phyloP scores from a whole-genome alignment of 2,329 filamentous ascomycete species.

The Fusarium sambucinum region DNA sequence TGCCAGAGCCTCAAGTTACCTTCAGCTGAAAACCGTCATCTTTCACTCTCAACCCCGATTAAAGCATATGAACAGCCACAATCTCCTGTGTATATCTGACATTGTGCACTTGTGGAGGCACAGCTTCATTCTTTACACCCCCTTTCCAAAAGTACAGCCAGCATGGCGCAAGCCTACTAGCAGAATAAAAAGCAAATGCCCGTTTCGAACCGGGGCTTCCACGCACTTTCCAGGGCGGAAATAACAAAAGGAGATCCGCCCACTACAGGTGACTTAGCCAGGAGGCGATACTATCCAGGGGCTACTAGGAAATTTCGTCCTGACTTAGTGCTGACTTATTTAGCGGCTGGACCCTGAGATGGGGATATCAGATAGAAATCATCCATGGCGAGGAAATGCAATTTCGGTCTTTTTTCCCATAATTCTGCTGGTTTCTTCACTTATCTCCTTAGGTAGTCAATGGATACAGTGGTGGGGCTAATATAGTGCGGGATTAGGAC shows the following conservation, averaged over 20 bases:
- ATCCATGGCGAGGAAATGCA: background rate
- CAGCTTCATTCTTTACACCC: constrained; percentile 9
- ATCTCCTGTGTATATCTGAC: constrained; percentile 2
- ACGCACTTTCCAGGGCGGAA: background rate
- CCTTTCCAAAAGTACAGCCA: constrained; percentile 1
- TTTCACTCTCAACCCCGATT: constrained; percentile 29
- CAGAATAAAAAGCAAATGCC: constrained; percentile 2
- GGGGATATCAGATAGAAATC: background rate
- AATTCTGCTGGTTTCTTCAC: background rate
- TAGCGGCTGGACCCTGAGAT: constrained; percentile 5
- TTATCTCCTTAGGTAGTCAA: background rate
- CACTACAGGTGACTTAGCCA: constrained; percentile 7
- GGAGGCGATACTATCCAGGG: background rate
- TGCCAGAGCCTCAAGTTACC: background rate
- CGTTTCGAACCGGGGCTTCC: constrained; percentile 16
- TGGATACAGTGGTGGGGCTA: background rate
- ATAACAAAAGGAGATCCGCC: background rate
- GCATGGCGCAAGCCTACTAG: constrained; percentile 9
- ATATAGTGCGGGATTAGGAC: background rate
- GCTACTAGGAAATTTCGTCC: background rate
- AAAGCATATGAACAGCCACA: constrained; percentile 16
- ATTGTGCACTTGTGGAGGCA: constrained; percentile 2
- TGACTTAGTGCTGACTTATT: background rate
- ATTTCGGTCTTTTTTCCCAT: constrained; percentile 1
- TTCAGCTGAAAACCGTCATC: background rate